Evolutionary conservation across 371 early-diverging fungal genomes (phyloP).

Genomic region (Rhizopus microsporus): DNA sequence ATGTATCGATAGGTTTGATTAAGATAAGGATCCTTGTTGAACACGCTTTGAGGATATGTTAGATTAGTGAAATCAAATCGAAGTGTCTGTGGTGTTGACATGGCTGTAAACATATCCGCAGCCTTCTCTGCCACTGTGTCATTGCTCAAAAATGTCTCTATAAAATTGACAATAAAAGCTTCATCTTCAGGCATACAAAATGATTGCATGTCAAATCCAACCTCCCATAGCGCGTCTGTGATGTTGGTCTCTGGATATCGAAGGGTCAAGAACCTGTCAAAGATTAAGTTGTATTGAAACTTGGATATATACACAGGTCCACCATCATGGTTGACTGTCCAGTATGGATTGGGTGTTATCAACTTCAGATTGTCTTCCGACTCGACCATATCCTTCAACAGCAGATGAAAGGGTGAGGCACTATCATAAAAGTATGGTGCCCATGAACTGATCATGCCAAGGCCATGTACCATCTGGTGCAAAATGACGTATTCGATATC

Average conservation of each 20-base stretch:
- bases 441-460: slow-evolving; percentile 41
- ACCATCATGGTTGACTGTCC: slow-evolving; percentile 17
- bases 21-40: slow-evolving; percentile 9
- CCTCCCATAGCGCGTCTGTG: slow-evolving; percentile 15
- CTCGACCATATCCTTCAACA: slow-evolving; percentile 22
- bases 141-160: slow-evolving; percentile 23
- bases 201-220: slow-evolving; percentile 28
- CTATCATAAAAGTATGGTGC: slow-evolving; percentile 34
- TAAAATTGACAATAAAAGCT: slow-evolving; percentile 29
- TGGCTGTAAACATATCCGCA: slow-evolving; percentile 20
- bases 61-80: slow-evolving; percentile 6
- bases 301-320: slow-evolving; percentile 33
- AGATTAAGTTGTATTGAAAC: slow-evolving; percentile 38
- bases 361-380: slow-evolving; percentile 24
- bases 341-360: slow-evolving; percentile 33
- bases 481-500: slow-evolving; percentile 36
- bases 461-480: slow-evolving; percentile 40
- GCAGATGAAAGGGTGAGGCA: slow-evolving; percentile 29
- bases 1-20: slow-evolving; percentile 17
- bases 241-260: slow-evolving; percentile 12
- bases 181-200: slow-evolving; percentile 18
- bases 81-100: slow-evolving; percentile 14
- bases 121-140: slow-evolving; percentile 22
- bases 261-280: slow-evolving; percentile 36
- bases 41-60: neutral